These are phyloP conservation scores for Effrenium voratum DNA, from an alignment of 73 alveolate genomes.

Conservation along the genomic window DNA sequence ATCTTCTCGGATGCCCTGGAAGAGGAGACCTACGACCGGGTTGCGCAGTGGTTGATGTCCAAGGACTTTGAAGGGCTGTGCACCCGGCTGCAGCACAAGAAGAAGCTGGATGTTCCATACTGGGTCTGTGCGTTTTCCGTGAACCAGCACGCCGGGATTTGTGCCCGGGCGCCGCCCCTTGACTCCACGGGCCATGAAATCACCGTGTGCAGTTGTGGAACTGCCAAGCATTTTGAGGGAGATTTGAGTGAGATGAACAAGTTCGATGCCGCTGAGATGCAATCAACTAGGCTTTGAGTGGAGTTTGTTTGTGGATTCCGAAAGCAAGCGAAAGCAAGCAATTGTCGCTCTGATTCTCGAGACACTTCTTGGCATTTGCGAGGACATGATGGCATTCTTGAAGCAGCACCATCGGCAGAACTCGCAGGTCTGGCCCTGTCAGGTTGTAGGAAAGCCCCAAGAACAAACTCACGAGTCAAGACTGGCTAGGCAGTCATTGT, in stretches of 20 bases:
- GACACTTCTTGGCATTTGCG: neutral
- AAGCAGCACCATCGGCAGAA: neutral
- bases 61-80: neutral
- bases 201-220: neutral
- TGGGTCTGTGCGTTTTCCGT: conserved; percentile 79
- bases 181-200: conserved; percentile 30
- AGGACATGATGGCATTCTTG: conserved; percentile 53
- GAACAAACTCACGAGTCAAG: no score
- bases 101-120: neutral
- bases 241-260: conserved; percentile 55
- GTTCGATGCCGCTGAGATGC: neutral
- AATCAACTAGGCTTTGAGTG: neutral
- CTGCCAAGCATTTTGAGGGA: conserved; percentile 43
- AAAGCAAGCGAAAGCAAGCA: neutral
- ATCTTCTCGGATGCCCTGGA: conserved; percentile 7
- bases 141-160: conserved; percentile 88
- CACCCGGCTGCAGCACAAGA: neutral
- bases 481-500: no score
- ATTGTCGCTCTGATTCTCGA: neutral
- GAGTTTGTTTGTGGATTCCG: neutral
- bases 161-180: conserved; percentile 15
- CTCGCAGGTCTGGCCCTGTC: neutral
- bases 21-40: conserved; percentile 26
- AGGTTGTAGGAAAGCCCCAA: neutral
- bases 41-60: neutral